Percentiles rank a stretch among this genome's conserved stretches.
phyloP scores from a whole-genome alignment of 441 rosid species.

The Croton setiger region DNA sequence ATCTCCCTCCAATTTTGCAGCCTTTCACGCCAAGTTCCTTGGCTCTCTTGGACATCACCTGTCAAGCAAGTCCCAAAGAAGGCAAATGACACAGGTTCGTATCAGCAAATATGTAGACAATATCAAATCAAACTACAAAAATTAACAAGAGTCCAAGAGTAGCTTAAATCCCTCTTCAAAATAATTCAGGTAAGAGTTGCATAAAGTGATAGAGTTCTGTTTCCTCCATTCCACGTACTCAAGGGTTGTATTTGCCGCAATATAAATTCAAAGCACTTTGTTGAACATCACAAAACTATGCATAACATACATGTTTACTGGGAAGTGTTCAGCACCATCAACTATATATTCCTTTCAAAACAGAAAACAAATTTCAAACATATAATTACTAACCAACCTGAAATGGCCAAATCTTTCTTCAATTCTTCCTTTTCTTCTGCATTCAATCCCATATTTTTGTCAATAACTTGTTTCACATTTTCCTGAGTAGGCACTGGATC shows the following conservation, averaged over 20 bases:
- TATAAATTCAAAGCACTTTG: not conserved
- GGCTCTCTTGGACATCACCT: constrained; percentile 46
- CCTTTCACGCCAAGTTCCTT: constrained; percentile 77
- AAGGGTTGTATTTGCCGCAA: not conserved
- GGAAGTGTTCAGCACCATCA: not conserved
- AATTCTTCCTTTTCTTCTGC: constrained; percentile 64
- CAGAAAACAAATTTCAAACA: not conserved
- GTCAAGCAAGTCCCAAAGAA: constrained; percentile 24
- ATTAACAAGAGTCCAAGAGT: not conserved
- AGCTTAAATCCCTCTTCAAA: not conserved
- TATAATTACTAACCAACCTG: constrained; percentile 46
- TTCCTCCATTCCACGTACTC: not conserved
- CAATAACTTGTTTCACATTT: constrained; percentile 53
- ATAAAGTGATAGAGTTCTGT: not conserved
- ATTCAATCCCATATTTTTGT: constrained; percentile 46
- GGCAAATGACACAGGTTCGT: no score
- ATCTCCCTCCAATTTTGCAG: constrained; percentile 71
- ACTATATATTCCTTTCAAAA: not conserved
- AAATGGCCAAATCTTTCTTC: constrained; percentile 59
- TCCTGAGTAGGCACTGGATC: constrained; percentile 52
- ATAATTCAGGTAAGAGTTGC: not conserved
- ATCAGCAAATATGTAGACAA: not conserved
- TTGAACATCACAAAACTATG: not conserved
- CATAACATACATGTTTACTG: not conserved
- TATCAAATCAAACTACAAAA: not conserved